Percentiles rank a stretch among this genome's conserved stretches.
Evolutionary conservation across 371 early-diverging fungal species (phyloP).

Genomic region (Mucor mucedo): DNA sequence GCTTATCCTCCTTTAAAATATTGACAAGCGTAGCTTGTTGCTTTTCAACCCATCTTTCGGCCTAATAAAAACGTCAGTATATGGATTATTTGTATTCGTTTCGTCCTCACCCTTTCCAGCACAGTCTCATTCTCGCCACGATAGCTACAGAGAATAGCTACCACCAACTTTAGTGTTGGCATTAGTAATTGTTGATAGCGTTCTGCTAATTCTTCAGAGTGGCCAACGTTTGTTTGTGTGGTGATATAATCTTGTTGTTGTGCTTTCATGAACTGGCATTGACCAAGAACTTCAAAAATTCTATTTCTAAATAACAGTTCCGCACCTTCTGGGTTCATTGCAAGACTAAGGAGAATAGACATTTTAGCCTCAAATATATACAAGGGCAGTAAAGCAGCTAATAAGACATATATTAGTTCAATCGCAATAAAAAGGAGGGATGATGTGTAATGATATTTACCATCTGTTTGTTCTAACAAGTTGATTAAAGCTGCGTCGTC

Average conservation of each 20-base stretch:
- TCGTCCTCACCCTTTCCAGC: conserved; percentile 46
- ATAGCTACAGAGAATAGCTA: conserved; percentile 54
- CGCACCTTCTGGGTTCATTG: conserved; percentile 77
- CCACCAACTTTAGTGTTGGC: conserved; percentile 68
- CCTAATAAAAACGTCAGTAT: conserved; percentile 27
- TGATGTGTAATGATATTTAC: conserved; percentile 29
- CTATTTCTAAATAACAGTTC: conserved; percentile 76
- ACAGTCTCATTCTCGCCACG: conserved; percentile 56
- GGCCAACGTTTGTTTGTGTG: not conserved
- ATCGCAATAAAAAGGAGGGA: not conserved
- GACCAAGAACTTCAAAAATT: conserved; percentile 78
- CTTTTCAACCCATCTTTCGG: conserved; percentile 61
- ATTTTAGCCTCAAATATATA: conserved; percentile 87
- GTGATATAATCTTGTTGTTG: conserved; percentile 10
- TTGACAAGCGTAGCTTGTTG: conserved; percentile 66
- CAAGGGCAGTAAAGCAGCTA: conserved; percentile 58
- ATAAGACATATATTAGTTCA: not conserved
- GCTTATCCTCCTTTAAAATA: conserved; percentile 58
- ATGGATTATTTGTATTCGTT: not conserved
- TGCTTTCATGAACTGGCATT: conserved; percentile 61
- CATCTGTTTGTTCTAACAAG: conserved; percentile 57
- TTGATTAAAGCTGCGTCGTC: conserved; percentile 73
- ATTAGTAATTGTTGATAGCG: conserved; percentile 66
- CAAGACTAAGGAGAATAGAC: conserved; percentile 79
- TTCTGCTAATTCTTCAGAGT: conserved; percentile 32